Percentiles rank a stretch among this genome's conserved stretches.
These are phyloP conservation scores for Chlamydomonas asymmetrica DNA, from an alignment of 139 green algal genomes.

Conservation along the genomic window DNA sequence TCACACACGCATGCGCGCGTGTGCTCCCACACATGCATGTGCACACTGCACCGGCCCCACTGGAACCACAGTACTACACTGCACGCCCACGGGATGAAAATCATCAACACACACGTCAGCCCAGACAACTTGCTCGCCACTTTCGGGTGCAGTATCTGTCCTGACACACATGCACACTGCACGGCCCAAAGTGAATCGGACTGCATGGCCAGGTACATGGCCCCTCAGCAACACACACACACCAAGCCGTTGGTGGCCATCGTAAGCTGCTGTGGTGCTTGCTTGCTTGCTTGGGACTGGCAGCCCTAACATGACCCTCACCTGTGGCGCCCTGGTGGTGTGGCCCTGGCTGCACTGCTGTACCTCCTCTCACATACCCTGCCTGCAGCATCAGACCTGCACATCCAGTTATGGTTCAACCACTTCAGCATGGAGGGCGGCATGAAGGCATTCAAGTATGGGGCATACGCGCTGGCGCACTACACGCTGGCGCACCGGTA, in stretches of 20 bases:
- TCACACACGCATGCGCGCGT: too few relatives aligned
- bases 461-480: slow-evolving; percentile 58
- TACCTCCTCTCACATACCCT: background rate
- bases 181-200: too few relatives aligned
- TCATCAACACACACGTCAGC: too few relatives aligned
- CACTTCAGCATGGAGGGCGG: slow-evolving; percentile 58
- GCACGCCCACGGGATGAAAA: background rate
- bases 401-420: slow-evolving; percentile 57
- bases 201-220: background rate
- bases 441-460: slow-evolving; percentile 51
- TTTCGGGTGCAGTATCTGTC: too few relatives aligned
- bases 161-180: too few relatives aligned
- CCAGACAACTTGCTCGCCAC: too few relatives aligned
- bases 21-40: too few relatives aligned
- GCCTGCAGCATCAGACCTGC: slow-evolving; percentile 1
- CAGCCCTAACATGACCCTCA: background rate
- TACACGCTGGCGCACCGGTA: slow-evolving; percentile 61
- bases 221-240: background rate
- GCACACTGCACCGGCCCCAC: background rate
- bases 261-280: too few relatives aligned
- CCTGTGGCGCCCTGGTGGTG: background rate
- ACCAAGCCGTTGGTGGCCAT: background rate
- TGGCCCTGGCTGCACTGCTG: background rate
- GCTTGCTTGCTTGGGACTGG: too few relatives aligned
- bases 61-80: background rate